phyloP scores from a whole-genome alignment of 371 early-diverging fungal species.

The Smittium mucronatum region DNA sequence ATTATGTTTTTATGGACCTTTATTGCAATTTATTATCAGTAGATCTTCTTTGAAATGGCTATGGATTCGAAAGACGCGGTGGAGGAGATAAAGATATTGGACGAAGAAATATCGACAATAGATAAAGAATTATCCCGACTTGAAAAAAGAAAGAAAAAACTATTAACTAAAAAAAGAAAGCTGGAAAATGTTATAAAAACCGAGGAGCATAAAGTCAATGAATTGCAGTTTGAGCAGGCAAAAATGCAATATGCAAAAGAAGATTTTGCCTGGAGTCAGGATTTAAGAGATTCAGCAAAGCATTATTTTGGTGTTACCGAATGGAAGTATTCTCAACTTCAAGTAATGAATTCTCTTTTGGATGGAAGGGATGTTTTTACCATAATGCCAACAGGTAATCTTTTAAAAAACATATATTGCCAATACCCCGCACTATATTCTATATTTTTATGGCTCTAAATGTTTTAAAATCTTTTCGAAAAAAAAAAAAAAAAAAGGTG shows the following conservation, averaged over 20 bases:
- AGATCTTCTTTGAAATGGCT: too few species aligned
- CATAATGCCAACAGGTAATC: constrained; percentile 55
- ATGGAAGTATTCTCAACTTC: constrained; percentile 42
- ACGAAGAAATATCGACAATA: constrained; percentile 1
- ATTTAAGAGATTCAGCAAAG: constrained; percentile 1
- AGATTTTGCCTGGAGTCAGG: background rate
- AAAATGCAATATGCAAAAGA: background rate
- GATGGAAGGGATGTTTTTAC: constrained; percentile 63
- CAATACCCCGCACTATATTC: background rate
- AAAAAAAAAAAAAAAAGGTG: constrained; percentile 34
- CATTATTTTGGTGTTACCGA: constrained; percentile 3
- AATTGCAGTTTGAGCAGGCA: background rate
- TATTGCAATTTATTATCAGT: too few species aligned
- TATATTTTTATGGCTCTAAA: background rate
- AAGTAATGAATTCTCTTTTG: constrained; percentile 60
- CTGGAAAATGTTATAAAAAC: background rate
- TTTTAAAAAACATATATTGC: background rate
- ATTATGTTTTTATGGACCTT: too few species aligned
- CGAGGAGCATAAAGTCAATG: background rate
- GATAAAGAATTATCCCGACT: background rate
- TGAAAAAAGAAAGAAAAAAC: background rate
- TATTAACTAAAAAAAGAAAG: background rate
- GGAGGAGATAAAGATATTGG: background rate
- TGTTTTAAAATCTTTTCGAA: background rate
- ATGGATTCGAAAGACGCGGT: background rate